A percentile compares a stretch with the other conserved stretches of the same genome.
Conservation (phyloP, 2,329 filamentous ascomycete genomes). For the Colletotrichum falcatum region DNA sequence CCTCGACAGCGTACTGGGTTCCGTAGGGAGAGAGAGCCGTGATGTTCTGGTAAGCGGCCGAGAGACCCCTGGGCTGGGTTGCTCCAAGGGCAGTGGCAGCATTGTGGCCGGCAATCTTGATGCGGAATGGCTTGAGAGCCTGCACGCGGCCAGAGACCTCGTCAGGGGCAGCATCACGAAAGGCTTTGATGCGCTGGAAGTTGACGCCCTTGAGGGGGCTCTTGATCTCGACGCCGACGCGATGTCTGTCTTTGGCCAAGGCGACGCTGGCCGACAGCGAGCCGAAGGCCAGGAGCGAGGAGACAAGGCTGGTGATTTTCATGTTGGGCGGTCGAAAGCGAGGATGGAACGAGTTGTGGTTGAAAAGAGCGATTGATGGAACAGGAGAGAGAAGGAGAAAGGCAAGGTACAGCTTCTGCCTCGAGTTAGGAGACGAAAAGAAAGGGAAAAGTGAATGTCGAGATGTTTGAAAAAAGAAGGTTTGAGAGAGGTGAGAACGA, state of each 20-base stretch:
- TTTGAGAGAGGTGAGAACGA: neutral
- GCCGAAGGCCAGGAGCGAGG: slow-evolving; percentile 24
- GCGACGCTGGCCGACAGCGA: slow-evolving; percentile 11
- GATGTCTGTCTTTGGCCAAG: slow-evolving; percentile 27
- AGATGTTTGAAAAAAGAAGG: neutral
- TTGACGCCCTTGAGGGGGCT: slow-evolving; percentile 53
- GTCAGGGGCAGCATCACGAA: slow-evolving; percentile 46
- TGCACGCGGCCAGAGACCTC: slow-evolving; percentile 48
- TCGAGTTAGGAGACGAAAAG: neutral
- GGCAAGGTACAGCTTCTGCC: neutral
- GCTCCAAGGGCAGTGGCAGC: slow-evolving; percentile 47
- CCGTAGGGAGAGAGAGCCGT: slow-evolving; percentile 53
- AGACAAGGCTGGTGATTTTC: slow-evolving; percentile 29
- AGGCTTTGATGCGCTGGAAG: slow-evolving; percentile 51
- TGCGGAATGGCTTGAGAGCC: slow-evolving; percentile 49
- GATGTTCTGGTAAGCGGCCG: slow-evolving; percentile 52
- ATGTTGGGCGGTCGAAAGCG: slow-evolving; percentile 11
- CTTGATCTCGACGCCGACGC: slow-evolving; percentile 46
- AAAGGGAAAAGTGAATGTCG: neutral
- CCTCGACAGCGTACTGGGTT: slow-evolving; percentile 57
- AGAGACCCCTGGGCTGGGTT: slow-evolving; percentile 36
- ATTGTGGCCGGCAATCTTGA: slow-evolving; percentile 44
- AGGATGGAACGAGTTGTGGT: slow-evolving; percentile 11
- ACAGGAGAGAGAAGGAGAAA: slow-evolving; percentile 9
- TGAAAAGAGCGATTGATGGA: slow-evolving; percentile 24